These are phyloP conservation scores for Solanum etuberosum DNA, from an alignment of 257 asterid species.

Conservation along the genomic window DNA sequence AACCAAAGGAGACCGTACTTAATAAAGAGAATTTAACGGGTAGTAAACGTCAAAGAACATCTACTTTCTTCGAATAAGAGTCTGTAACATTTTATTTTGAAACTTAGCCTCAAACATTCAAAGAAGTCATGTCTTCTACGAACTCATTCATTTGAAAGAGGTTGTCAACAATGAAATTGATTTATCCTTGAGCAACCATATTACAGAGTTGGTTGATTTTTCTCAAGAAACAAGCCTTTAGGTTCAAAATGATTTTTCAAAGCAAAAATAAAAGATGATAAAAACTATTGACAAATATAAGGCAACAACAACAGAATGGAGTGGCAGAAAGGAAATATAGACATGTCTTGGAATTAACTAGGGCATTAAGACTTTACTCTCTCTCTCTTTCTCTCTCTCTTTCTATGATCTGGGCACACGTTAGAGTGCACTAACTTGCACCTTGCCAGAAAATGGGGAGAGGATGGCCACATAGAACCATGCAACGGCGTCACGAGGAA, in stretches of 20 bases:
- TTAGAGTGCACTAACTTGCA: too few relatives aligned
- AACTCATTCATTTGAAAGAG: background rate
- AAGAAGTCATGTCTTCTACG: background rate
- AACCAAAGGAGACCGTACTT: too few relatives aligned
- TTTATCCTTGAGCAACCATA: background rate
- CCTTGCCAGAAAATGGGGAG: too few relatives aligned
- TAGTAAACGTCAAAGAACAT: background rate
- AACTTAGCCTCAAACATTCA: background rate
- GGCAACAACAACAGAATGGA: too few relatives aligned
- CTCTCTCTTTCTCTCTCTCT: too few relatives aligned
- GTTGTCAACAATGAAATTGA: background rate
- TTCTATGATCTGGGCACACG: too few relatives aligned
- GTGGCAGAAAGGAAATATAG: too few relatives aligned
- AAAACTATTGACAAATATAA: background rate
- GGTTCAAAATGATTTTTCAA: background rate
- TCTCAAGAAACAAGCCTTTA: background rate
- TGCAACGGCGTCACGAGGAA: too few relatives aligned
- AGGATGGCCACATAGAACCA: too few relatives aligned
- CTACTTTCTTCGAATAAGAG: background rate
- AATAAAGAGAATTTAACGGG: too few relatives aligned
- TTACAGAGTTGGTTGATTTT: background rate
- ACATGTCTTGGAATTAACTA: too few relatives aligned
- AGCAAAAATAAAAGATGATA: background rate
- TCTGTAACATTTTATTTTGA: background rate
- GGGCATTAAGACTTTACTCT: too few relatives aligned